Percentiles rank a stretch among this genome's conserved stretches.
Conservation (phyloP, 2,329 filamentous ascomycete genomes). For the Pseudogymnoascus sp. region DNA sequence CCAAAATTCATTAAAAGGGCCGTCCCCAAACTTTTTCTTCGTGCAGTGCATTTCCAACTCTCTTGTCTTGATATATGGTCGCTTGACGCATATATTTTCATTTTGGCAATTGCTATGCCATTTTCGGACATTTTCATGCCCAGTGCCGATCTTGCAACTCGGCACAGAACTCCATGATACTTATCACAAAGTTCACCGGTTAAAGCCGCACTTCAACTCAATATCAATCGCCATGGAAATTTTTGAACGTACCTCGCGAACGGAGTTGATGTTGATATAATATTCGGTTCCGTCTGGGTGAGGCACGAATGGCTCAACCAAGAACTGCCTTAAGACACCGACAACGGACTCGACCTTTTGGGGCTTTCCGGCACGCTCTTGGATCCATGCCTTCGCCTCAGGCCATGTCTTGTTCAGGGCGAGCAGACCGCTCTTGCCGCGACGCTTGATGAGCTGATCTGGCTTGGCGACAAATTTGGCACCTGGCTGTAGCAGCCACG, state of each 20-base stretch:
- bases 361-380: slow-evolving; percentile 80
- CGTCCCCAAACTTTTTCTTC: background rate
- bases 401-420: slow-evolving; percentile 96
- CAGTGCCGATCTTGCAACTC: background rate
- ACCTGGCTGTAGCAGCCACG: slow-evolving; percentile 77
- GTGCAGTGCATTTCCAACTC: background rate
- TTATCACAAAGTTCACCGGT: background rate
- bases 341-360: slow-evolving; percentile 88
- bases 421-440: slow-evolving; percentile 96
- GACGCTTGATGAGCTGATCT: slow-evolving; percentile 98
- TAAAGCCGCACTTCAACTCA: background rate
- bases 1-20: background rate
- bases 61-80: background rate
- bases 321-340: slow-evolving; percentile 85
- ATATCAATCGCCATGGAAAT: background rate
- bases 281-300: slow-evolving; percentile 94
- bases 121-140: background rate
- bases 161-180: background rate
- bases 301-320: slow-evolving; percentile 97
- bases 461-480: slow-evolving; percentile 98
- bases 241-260: slow-evolving; percentile 78
- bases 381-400: slow-evolving; percentile 90
- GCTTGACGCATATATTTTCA: background rate
- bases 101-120: background rate
- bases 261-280: slow-evolving; percentile 99